Percentiles rank a stretch among this genome's conserved stretches.
phyloP scores from a whole-genome alignment of 2,329 filamentous ascomycete genomes.

The Monilinia aucupariae region DNA sequence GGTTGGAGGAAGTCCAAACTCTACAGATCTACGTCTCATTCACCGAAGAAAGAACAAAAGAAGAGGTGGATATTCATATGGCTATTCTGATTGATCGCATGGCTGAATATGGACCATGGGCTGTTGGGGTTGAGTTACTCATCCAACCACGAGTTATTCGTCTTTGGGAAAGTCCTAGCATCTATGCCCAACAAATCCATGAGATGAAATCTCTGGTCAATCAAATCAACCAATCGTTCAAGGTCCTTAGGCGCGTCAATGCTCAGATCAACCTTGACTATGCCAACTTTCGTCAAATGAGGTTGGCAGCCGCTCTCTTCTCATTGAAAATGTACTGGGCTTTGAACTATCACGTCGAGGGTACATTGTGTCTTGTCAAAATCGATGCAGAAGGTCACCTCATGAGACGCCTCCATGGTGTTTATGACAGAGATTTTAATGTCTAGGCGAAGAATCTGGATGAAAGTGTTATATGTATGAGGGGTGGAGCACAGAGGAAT shows the following conservation, averaged over 20 bases:
- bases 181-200: neutral
- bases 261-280: neutral
- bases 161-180: neutral
- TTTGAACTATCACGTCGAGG: neutral
- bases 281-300: slow-evolving; percentile 5
- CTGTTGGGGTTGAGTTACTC: neutral
- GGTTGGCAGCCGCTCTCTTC: neutral
- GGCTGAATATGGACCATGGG: neutral
- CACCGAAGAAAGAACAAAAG: neutral
- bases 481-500: too few species aligned
- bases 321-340: neutral
- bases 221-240: neutral
- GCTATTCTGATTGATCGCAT: neutral
- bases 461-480: neutral
- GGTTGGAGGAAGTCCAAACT: neutral
- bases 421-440: neutral
- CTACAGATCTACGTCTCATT: slow-evolving; percentile 2
- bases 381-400: neutral
- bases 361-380: neutral
- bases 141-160: neutral
- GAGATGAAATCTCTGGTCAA: neutral
- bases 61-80: slow-evolving; percentile 3
- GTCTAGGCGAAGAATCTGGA: neutral
- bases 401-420: neutral
- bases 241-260: neutral